These are phyloP conservation scores for Aspergillus amoenus DNA, from an alignment of 2,329 filamentous ascomycete species.

Conservation along the genomic window DNA sequence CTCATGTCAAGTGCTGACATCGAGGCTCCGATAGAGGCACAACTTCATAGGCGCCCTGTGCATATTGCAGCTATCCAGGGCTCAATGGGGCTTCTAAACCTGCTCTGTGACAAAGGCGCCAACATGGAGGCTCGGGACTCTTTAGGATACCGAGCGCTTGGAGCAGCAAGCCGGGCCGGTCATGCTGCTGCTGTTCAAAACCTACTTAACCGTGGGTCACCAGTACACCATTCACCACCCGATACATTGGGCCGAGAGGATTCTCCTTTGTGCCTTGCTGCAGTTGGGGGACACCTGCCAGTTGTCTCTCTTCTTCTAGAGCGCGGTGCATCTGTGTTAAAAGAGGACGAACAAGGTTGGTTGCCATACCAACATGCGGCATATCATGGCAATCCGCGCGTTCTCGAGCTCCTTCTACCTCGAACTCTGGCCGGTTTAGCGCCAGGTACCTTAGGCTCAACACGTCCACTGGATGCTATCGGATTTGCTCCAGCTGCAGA, in stretches of 20 bases:
- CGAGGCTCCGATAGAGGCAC: slow-evolving; percentile 30
- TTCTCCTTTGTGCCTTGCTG: slow-evolving; percentile 40
- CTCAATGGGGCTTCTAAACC: slow-evolving; percentile 29
- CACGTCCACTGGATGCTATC: slow-evolving; percentile 19
- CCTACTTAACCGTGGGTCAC: slow-evolving; percentile 34
- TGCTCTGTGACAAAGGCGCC: slow-evolving; percentile 34
- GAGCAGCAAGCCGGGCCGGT: slow-evolving; percentile 34
- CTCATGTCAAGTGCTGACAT: slow-evolving; percentile 34
- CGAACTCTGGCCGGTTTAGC: slow-evolving; percentile 17
- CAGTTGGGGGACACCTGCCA: slow-evolving; percentile 33
- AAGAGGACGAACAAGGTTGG: slow-evolving; percentile 38
- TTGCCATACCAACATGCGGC: slow-evolving; percentile 39
- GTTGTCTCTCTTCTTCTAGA: slow-evolving; percentile 34
- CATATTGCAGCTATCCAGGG: slow-evolving; percentile 34
- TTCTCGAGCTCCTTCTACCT: slow-evolving; percentile 34
- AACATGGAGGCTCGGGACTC: slow-evolving; percentile 34
- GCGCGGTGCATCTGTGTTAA: slow-evolving; percentile 33
- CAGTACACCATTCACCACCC: slow-evolving; percentile 25
- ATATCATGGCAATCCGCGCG: slow-evolving; percentile 36
- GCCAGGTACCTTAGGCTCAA: slow-evolving; percentile 15
- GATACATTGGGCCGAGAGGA: slow-evolving; percentile 31
- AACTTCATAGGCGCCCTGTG: slow-evolving; percentile 29
- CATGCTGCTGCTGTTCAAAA: slow-evolving; percentile 34
- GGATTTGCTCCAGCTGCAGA: slow-evolving; percentile 25
- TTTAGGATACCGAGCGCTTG: slow-evolving; percentile 34